Evolutionary conservation across 352 stramenopile species (phyloP).

Genomic region (Globisporangium megalacanthum): DNA sequence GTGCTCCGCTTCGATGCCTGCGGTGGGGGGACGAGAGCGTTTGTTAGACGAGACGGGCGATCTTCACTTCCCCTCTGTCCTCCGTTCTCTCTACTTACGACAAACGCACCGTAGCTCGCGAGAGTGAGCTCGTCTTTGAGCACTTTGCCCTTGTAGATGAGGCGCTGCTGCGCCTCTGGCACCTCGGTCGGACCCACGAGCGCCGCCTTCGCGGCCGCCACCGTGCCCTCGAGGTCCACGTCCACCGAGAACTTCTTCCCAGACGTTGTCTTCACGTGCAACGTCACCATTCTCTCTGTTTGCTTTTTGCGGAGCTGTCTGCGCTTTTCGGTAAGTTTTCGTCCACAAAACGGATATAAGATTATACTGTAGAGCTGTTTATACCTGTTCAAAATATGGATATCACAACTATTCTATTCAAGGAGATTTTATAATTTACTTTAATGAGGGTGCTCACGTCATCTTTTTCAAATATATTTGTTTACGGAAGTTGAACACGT

Average conservation of each 20-base stretch:
- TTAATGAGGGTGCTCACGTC: no score
- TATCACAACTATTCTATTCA: no score
- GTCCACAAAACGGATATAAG: no score
- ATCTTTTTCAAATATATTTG: no score
- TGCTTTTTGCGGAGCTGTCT: background rate
- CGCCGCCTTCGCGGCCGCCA: conserved; percentile 72
- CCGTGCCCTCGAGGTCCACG: conserved; percentile 57
- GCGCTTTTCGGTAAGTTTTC: no score
- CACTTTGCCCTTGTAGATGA: conserved; percentile 90
- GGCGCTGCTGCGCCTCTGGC: conserved; percentile 65
- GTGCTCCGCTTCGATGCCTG: conserved; percentile 71
- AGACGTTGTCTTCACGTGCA: conserved; percentile 81
- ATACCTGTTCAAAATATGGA: no score
- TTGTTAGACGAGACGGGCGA: background rate
- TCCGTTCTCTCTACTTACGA: background rate
- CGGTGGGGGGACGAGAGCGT: no score
- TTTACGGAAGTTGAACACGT: no score
- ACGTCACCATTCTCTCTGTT: conserved; percentile 45
- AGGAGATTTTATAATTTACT: no score
- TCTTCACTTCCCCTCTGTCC: background rate
- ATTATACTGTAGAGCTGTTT: no score
- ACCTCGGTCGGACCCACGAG: conserved; percentile 71
- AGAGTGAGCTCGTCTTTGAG: conserved; percentile 87
- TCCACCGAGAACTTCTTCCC: conserved; percentile 80
- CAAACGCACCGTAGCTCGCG: conserved; percentile 64